These are phyloP conservation scores for Claviceps capensis DNA, from an alignment of 2,329 filamentous ascomycete species.

Conservation along the genomic window DNA sequence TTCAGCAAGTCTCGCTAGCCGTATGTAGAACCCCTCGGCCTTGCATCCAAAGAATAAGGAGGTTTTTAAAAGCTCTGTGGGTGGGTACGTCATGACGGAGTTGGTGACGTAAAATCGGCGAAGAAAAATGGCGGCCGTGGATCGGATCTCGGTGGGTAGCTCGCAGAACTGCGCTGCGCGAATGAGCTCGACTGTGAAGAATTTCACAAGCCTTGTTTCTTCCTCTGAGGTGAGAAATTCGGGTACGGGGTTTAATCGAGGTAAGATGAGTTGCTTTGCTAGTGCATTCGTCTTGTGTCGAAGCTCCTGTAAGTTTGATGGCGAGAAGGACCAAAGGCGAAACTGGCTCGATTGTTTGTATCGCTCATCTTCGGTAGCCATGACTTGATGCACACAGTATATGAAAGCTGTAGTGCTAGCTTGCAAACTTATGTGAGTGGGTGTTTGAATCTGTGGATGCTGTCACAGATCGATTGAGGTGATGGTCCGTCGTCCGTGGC, in stretches of 20 bases:
- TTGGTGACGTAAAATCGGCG: constrained; percentile 93
- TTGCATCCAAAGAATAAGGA: constrained; percentile 90
- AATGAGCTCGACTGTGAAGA: constrained; percentile 52
- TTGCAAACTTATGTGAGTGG: background rate
- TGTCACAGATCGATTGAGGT: background rate
- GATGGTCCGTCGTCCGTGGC: background rate
- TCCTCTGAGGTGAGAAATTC: constrained; percentile 74
- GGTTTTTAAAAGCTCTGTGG: constrained; percentile 76
- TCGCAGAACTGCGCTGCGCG: constrained; percentile 41
- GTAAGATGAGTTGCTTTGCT: constrained; percentile 49
- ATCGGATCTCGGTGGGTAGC: constrained; percentile 35
- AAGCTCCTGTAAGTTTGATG: constrained; percentile 53
- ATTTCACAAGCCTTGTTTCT: constrained; percentile 67
- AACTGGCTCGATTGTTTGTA: constrained; percentile 87
- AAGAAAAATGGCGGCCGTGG: constrained; percentile 76
- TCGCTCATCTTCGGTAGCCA: constrained; percentile 76
- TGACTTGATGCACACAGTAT: constrained; percentile 18
- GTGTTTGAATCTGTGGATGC: background rate
- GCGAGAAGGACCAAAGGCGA: constrained; percentile 83
- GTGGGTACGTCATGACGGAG: constrained; percentile 91
- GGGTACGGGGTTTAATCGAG: constrained; percentile 43
- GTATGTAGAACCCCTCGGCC: constrained; percentile 71
- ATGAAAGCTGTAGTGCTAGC: background rate
- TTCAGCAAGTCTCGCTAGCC: constrained; percentile 49
- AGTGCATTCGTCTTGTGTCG: constrained; percentile 68